Evolutionary conservation across 2,329 filamentous ascomycete species (phyloP).

Genomic region (Calonectria henricotiae): DNA sequence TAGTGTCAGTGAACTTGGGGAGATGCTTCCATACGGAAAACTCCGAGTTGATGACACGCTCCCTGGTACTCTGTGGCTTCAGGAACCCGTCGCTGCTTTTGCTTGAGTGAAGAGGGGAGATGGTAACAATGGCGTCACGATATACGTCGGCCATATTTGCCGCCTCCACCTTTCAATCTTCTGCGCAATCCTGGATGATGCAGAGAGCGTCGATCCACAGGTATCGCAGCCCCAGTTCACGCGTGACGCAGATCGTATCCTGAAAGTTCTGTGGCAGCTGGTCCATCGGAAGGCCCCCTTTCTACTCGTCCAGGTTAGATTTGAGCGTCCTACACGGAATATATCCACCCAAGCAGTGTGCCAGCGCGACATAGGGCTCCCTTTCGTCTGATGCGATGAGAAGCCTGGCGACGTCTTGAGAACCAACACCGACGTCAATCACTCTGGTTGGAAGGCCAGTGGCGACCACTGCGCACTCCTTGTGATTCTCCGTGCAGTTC

Average conservation of each 20-base stretch:
- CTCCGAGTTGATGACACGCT: background rate
- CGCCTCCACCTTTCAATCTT: constrained; percentile 16
- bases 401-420: background rate
- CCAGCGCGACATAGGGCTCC: background rate
- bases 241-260: constrained; percentile 18
- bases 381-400: background rate
- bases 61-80: background rate
- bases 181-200: constrained; percentile 19
- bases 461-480: background rate
- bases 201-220: constrained; percentile 22
- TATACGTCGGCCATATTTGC: constrained; percentile 16
- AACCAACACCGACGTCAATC: constrained; percentile 1
- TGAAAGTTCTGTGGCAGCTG: background rate
- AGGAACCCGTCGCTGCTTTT: constrained; percentile 22
- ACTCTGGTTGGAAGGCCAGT: constrained; percentile 4
- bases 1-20: constrained; percentile 9
- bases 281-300: background rate
- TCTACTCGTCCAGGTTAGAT: background rate
- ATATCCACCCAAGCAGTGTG: constrained; percentile 11
- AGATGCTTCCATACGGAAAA: constrained; percentile 14
- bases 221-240: constrained; percentile 11
- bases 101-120: background rate
- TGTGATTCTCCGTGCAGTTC: constrained; percentile 4
- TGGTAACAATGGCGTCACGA: background rate
- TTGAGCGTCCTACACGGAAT: constrained; percentile 8